These are phyloP conservation scores for Clonostachys chloroleuca DNA, from an alignment of 2,329 filamentous ascomycete species.

Conservation along the genomic window DNA sequence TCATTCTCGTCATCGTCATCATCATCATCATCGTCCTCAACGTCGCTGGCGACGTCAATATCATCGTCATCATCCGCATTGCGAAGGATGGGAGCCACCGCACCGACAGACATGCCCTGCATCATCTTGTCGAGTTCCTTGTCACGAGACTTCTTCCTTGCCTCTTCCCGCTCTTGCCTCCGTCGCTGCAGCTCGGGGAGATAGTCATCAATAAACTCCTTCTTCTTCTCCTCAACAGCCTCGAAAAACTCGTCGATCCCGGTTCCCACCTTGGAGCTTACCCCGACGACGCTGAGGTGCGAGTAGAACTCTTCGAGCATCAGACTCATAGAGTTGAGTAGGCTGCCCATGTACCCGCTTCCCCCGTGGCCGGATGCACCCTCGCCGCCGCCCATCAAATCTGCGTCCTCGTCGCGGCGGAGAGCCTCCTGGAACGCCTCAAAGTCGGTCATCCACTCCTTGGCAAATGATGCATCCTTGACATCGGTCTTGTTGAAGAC, in stretches of 20 bases:
- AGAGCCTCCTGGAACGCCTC: conserved; percentile 90
- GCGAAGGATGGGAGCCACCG: conserved; percentile 4
- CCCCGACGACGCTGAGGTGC: conserved; percentile 86
- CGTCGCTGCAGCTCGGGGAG: conserved; percentile 84
- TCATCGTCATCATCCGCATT: conserved; percentile 36
- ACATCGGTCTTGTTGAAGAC: conserved; percentile 99
- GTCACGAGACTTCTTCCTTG: conserved; percentile 68
- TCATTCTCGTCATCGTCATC: conserved; percentile 55
- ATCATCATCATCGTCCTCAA: conserved; percentile 56
- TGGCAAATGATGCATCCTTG: conserved; percentile 84
- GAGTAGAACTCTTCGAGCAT: conserved; percentile 98
- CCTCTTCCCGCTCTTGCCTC: conserved; percentile 68
- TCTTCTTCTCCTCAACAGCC: conserved; percentile 79
- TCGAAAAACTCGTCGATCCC: conserved; percentile 93
- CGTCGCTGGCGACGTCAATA: conserved; percentile 47
- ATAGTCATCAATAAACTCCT: conserved; percentile 88
- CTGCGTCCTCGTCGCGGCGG: conserved; percentile 71
- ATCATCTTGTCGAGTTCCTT: conserved; percentile 89
- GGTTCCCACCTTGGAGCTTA: conserved; percentile 87
- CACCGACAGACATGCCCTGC: conserved; percentile 72
- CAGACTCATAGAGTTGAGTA: conserved; percentile 96
- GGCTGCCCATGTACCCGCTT: conserved; percentile 91
- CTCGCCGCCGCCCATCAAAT: conserved; percentile 70
- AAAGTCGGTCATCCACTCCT: conserved; percentile 99
- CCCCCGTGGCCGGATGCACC: conserved; percentile 60